Base-by-base conservation (phyloP, 2,329 filamentous ascomycete species). In the Fusarium circinatum region DNA sequence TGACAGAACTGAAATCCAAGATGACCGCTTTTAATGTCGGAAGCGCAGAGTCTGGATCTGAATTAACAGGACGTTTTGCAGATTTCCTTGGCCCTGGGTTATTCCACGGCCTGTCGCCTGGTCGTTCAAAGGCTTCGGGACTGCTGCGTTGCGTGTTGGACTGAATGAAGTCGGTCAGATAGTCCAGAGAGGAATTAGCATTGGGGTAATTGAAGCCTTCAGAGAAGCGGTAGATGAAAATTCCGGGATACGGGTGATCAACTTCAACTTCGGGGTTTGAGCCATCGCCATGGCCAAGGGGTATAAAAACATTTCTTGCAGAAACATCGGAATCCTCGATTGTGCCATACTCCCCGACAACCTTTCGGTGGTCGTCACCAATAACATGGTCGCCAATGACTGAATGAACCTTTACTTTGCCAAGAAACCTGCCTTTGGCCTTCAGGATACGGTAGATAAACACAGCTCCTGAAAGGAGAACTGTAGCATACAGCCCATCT, bases 191-290 rank as follows among this genome's bases (percentile, higher is more conserved):
- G 80, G 94, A 92, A 78, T 94, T 94, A 26, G 95, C 95, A 77
- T 98, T 99, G 68, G 96, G 94, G 79, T 98, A 99, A 83, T 96
- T 97, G 87, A 97, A 98, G 48, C 95, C 94, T 84, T 98, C 96
- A 0, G 93, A 91, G 82, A 98, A 98, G 49, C 96, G 91, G 85
- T 97, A 98, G 79, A 98, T 97, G 83, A 98, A 97, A 75, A 99
- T 89, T 59, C 96, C 96, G 1, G 96, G 96, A 78, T 96, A 94
- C 2, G 96, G 95, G 62, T 90, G 90, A 70, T 93, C 87, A n/a
- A 97, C 86, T 17, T 92, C 88, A 52, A 98, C 87, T 32, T 92
- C 88, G 0, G 96, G 96, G 81, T 98, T 98, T 3, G 94, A 95
- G 36, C 96, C 96, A 80, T 98, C 96, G n/a, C 87, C 87, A 80